These are phyloP conservation scores for Arctostaphylos glauca DNA, from an alignment of 148 eudicot genomes.

Conservation along the genomic window DNA sequence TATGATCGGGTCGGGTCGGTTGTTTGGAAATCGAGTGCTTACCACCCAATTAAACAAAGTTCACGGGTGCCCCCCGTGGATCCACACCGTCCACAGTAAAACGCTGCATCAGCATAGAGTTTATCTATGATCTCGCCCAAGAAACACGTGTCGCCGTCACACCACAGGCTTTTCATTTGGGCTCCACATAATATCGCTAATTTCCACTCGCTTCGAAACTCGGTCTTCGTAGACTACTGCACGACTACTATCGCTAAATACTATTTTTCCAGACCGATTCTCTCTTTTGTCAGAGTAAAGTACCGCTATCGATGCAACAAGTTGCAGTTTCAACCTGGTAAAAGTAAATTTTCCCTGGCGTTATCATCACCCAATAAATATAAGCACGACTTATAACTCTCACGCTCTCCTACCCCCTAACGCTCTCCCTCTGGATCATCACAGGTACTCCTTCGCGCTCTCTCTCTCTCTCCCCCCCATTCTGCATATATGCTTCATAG, in stretches of 20 bases:
- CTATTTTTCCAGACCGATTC: neutral
- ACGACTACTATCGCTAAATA: neutral
- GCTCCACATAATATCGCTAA: neutral
- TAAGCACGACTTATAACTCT: neutral
- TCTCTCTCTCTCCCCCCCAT: neutral
- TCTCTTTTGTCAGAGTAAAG: neutral
- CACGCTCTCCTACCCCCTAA: neutral
- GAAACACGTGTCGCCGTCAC: slow-evolving; percentile 11
- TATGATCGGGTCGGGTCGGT: neutral
- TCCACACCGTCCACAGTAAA: no score
- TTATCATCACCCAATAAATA: neutral
- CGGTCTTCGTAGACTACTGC: neutral
- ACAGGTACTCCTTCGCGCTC: slow-evolving; percentile 4
- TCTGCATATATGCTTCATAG: neutral
- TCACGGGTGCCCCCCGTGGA: neutral
- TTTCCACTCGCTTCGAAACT: neutral
- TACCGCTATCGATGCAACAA: neutral
- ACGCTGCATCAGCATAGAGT: no score
- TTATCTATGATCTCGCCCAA: neutral
- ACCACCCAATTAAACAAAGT: neutral
- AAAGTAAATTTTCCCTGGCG: neutral
- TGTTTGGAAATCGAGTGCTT: no score
- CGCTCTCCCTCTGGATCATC: slow-evolving; percentile 2
- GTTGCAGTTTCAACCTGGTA: neutral
- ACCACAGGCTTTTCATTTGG: neutral